Base-by-base conservation (phyloP, 2,329 filamentous ascomycete genomes). In the Coniella lustricola region DNA sequence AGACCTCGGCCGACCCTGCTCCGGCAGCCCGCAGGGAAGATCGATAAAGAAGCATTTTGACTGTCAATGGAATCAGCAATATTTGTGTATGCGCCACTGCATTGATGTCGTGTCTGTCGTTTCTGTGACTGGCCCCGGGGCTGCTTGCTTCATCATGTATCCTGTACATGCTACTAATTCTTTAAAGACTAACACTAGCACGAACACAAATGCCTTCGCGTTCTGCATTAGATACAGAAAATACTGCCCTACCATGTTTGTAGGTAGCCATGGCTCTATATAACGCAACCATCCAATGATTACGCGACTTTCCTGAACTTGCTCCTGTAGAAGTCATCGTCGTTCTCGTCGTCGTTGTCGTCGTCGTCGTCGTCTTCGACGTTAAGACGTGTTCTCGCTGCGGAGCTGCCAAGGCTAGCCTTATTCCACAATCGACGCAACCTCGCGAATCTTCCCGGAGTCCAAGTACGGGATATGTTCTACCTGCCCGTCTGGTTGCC, bases 401-500 rank as follows among this genome's bases (percentile, higher is more conserved):
- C n/a, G 18, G 33, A 33, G 34, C 13, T 35, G 31, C 25, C 35
- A 22, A 22, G 25, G 25, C 44, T 33, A 18, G 21, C 40, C 18
- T 31, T 36, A 22, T 50, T 47, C 47, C 49, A 52, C 20, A 44
- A 34, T 3, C 44, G 47, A 34, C 20, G 41, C 25, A 50, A 25
- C 42, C 20, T 45, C 14, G 44, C 45, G 17, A 47, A 52, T 18
- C 50, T 48, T 18, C 40, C 22, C 13, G 50, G 38, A 22, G 50
- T 41, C 47, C 50, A 52, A 38, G 44, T 41, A 43, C 47, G 47
- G 29, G 50, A 47, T 29, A 31, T 18, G 41, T 29, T 25, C 52
- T 54, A 54, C 47, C 52, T 48, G 18, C 50, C 50, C 21, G 53
- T 32, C 46, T 48, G 52, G 21, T 46, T 56, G 25, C 56, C 60